A percentile compares a stretch with the other conserved stretches of the same genome.
These are phyloP conservation scores for Diplodia seriata DNA, from an alignment of 2,329 filamentous ascomycete species.

Conservation along the genomic window DNA sequence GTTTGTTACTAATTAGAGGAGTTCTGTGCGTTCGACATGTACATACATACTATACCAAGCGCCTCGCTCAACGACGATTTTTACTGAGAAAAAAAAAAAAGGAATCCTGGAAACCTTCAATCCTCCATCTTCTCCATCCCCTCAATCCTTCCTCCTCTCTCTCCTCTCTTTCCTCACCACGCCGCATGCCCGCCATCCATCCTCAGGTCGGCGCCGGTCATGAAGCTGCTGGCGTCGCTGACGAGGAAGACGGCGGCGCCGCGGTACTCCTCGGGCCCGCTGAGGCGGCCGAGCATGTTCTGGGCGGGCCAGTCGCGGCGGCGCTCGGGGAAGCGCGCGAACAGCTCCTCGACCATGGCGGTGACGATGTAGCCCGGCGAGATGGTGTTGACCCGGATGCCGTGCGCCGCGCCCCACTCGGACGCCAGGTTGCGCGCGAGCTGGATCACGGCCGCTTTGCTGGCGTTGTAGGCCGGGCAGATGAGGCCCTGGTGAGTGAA, in stretches of 20 bases:
- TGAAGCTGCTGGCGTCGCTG: conserved; percentile 51
- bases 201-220: conserved; percentile 49
- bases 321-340: conserved; percentile 74
- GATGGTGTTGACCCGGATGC: conserved; percentile 81
- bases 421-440: conserved; percentile 72
- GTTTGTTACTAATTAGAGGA: background rate
- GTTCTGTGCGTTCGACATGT: background rate
- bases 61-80: conserved; percentile 17
- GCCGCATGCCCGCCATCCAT: conserved; percentile 50
- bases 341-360: conserved; percentile 82
- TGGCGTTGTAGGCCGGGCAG: conserved; percentile 76
- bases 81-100: background rate
- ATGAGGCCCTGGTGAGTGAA: conserved; percentile 69
- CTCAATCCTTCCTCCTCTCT: background rate
- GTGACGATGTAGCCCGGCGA: conserved; percentile 82
- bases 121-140: background rate
- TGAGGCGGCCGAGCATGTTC: conserved; percentile 74
- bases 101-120: background rate
- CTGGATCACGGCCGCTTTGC: conserved; percentile 76
- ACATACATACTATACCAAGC: conserved; percentile 8
- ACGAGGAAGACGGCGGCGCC: conserved; percentile 50
- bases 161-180: conserved; percentile 40
- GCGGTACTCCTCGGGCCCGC: conserved; percentile 46
- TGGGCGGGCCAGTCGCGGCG: conserved; percentile 75
- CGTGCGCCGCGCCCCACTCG: conserved; percentile 73